A percentile compares a stretch with the other conserved stretches of the same genome.
These are phyloP conservation scores for Mycena latifolia DNA, from an alignment of 768 basidiomycete species.

Conservation along the genomic window DNA sequence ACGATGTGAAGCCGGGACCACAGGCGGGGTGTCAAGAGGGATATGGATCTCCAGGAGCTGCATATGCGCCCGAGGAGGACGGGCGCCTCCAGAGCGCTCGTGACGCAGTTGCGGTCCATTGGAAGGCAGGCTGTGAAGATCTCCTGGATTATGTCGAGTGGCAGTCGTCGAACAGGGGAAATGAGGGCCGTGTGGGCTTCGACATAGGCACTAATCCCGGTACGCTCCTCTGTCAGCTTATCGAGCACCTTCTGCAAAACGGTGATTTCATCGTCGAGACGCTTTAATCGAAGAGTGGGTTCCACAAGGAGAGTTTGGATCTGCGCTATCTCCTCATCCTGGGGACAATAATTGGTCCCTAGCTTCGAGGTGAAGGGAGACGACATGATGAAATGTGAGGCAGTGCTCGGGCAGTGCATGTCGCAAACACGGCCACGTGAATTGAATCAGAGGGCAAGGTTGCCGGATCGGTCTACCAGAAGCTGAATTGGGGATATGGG, in stretches of 20 bases:
- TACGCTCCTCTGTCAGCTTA: constrained; percentile 2
- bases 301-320: constrained; percentile 14
- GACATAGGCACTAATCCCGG: not conserved
- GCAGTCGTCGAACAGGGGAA: not conserved
- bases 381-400: constrained; percentile 13
- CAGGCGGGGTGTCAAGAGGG: constrained; percentile 37
- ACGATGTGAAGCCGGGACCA: constrained; percentile 36
- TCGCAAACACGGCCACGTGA: not conserved
- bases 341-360: constrained; percentile 26
- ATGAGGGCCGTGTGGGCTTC: constrained; percentile 4
- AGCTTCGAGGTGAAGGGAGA: constrained; percentile 17
- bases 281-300: not conserved
- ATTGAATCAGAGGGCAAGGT: too few relatives aligned
- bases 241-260: constrained; percentile 2
- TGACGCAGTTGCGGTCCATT: constrained; percentile 10
- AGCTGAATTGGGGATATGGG: too few relatives aligned
- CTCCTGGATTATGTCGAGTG: constrained; percentile 6
- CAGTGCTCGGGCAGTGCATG: not conserved
- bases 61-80: constrained; percentile 7
- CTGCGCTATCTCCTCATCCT: constrained; percentile 9
- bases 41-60: not conserved
- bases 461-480: too few relatives aligned
- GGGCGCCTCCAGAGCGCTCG: constrained; percentile 8
- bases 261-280: constrained; percentile 12
- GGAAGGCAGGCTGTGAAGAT: constrained; percentile 5